phyloP scores from a whole-genome alignment of 228 moss, liverwort and hornwort species.

The Sphagnum fallax region DNA sequence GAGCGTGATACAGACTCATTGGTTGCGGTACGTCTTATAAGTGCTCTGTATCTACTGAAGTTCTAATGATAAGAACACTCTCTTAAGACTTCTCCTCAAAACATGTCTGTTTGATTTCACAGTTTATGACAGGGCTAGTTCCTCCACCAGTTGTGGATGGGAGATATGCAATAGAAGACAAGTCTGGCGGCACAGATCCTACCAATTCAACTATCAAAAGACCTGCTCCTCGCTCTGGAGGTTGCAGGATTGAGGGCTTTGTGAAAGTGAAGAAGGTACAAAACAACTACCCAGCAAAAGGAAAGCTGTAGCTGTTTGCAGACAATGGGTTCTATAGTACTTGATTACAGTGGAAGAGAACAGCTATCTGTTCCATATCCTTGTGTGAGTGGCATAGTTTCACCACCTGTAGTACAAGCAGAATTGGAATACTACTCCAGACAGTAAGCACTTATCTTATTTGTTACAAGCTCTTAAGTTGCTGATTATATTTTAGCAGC shows the following conservation, averaged over 20 bases:
- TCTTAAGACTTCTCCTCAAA: not conserved
- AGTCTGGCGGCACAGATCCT: constrained; percentile 26
- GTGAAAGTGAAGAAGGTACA: constrained; percentile 71
- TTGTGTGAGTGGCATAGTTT: too few species aligned
- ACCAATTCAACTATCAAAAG: constrained; percentile 38
- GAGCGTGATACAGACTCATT: constrained; percentile 66
- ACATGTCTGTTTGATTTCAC: not conserved
- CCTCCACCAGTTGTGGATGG: constrained; percentile 49
- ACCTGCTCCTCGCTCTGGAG: constrained; percentile 67
- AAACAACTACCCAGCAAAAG: not conserved
- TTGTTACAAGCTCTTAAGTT: too few species aligned
- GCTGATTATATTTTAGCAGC: too few species aligned
- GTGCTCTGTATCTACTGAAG: constrained; percentile 3
- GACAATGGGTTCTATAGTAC: too few species aligned
- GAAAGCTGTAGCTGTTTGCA: not conserved
- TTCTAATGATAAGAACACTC: not conserved
- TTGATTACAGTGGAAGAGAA: too few species aligned
- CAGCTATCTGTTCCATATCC: too few species aligned
- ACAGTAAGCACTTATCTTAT: too few species aligned
- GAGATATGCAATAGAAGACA: constrained; percentile 60
- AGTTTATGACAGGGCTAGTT: constrained; percentile 56
- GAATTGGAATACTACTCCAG: too few species aligned
- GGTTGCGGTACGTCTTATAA: constrained; percentile 36
- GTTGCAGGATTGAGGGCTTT: constrained; percentile 82
- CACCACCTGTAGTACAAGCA: too few species aligned